Percentiles rank a stretch among this genome's conserved stretches.
Evolutionary conservation across 441 rosid genomes (phyloP).

Genomic region (Brassica balearica): DNA sequence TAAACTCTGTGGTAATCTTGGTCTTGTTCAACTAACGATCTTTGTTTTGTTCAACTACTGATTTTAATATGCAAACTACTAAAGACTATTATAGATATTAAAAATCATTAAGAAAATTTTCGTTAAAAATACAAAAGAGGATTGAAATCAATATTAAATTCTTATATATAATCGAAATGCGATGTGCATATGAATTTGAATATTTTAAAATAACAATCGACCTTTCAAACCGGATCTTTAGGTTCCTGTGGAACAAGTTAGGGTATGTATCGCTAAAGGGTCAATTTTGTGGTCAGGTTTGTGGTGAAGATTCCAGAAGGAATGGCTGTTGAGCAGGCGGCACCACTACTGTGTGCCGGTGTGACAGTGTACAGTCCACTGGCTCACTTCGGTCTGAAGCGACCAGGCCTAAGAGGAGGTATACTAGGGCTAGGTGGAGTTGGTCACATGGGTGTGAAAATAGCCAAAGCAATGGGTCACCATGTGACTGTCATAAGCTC

Average conservation of each 20-base stretch:
- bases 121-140: background rate
- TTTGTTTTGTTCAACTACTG: background rate
- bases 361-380: constrained; percentile 77
- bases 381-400: constrained; percentile 69
- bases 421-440: constrained; percentile 78
- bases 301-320: constrained; percentile 88
- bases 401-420: constrained; percentile 70
- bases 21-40: constrained; percentile 24
- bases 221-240: background rate
- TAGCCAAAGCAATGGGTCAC: constrained; percentile 82
- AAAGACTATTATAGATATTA: no score
- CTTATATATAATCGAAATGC: background rate
- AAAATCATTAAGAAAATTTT: background rate
- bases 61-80: background rate
- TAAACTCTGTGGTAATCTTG: background rate
- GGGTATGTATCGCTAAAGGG: constrained; percentile 17
- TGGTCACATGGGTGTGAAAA: constrained; percentile 80
- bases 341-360: constrained; percentile 70
- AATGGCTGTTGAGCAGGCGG: constrained; percentile 81
- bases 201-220: background rate
- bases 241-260: constrained; percentile 22
- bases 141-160: background rate
- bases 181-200: background rate
- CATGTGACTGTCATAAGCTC: constrained; percentile 79
- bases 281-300: constrained; percentile 53